These are phyloP conservation scores for Usnea hakonensis DNA, from an alignment of 495 filamentous ascomycete genomes.

Conservation along the genomic window DNA sequence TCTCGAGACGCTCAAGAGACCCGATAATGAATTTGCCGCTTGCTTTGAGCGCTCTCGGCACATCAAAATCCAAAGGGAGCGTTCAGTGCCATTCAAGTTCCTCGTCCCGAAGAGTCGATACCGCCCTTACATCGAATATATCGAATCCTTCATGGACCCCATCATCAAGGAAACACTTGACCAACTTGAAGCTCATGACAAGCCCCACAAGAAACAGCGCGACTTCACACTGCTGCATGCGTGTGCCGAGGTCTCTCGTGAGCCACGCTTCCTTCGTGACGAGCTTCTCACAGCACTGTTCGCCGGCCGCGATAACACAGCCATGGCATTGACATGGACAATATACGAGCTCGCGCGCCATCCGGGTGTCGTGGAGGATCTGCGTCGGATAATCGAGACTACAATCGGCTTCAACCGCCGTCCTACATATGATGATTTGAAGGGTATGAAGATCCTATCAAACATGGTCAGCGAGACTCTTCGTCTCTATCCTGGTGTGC, in stretches of 20 bases:
- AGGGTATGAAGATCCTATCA: slow-evolving; percentile 30
- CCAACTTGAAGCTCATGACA: neutral
- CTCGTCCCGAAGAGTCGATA: neutral
- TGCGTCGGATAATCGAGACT: slow-evolving; percentile 62
- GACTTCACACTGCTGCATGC: neutral
- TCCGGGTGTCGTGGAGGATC: slow-evolving; percentile 50
- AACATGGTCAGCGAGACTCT: slow-evolving; percentile 43
- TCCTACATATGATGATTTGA: slow-evolving; percentile 17
- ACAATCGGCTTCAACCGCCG: neutral
- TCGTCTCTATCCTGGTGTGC: slow-evolving; percentile 36
- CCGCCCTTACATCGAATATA: neutral
- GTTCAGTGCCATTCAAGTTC: neutral
- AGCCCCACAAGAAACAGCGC: neutral
- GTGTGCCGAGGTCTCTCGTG: neutral
- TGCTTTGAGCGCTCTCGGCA: neutral
- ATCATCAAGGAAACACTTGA: neutral
- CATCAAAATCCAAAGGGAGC: neutral
- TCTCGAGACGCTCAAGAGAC: neutral
- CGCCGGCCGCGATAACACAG: neutral
- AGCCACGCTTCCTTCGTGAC: too few species aligned
- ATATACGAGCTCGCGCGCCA: slow-evolving; percentile 31
- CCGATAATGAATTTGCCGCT: neutral
- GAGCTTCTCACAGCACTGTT: neutral
- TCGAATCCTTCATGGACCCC: neutral
- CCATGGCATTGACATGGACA: slow-evolving; percentile 2